A percentile compares a stretch with the other conserved stretches of the same genome.
Evolutionary conservation across 139 green algal genomes (phyloP).

Genomic region (Picochlorum costavermella): DNA sequence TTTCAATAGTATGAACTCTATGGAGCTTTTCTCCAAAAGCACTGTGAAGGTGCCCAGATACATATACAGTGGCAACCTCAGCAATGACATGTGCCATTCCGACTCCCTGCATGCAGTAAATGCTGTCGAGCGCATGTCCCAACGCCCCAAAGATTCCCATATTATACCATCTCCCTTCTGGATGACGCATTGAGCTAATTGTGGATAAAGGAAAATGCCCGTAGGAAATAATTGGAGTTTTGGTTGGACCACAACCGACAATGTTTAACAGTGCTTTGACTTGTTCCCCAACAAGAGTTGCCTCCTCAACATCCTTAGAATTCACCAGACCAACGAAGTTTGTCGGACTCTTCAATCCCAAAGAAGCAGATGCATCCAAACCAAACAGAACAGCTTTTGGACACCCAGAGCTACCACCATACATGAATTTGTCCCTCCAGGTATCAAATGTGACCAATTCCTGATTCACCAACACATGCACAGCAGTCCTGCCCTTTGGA

Average conservation of each 20-base stretch:
- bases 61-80: slow-evolving; percentile 29
- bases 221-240: slow-evolving; percentile 35
- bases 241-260: not conserved
- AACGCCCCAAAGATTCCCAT: slow-evolving; percentile 8
- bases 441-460: no score
- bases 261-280: slow-evolving; percentile 10
- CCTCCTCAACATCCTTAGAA: slow-evolving; percentile 2
- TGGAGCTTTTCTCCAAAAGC: slow-evolving; percentile 53
- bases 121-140: slow-evolving; percentile 8
- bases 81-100: not conserved
- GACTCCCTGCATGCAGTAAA: slow-evolving; percentile 2
- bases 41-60: slow-evolving; percentile 59
- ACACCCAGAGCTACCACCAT: slow-evolving; percentile 11
- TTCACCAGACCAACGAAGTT: slow-evolving; percentile 53
- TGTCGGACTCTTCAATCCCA: slow-evolving; percentile 43
- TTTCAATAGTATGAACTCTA: slow-evolving; percentile 23
- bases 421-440: slow-evolving; percentile 6
- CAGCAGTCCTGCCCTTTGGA: no score
- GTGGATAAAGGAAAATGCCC: slow-evolving; percentile 57
- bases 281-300: not conserved
- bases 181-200: slow-evolving; percentile 6
- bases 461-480: no score
- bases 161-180: not conserved
- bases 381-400: slow-evolving; percentile 41
- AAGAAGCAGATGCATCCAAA: slow-evolving; percentile 41